phyloP scores from a whole-genome alignment of 345 rosid genomes.

The Clausena lansium region DNA sequence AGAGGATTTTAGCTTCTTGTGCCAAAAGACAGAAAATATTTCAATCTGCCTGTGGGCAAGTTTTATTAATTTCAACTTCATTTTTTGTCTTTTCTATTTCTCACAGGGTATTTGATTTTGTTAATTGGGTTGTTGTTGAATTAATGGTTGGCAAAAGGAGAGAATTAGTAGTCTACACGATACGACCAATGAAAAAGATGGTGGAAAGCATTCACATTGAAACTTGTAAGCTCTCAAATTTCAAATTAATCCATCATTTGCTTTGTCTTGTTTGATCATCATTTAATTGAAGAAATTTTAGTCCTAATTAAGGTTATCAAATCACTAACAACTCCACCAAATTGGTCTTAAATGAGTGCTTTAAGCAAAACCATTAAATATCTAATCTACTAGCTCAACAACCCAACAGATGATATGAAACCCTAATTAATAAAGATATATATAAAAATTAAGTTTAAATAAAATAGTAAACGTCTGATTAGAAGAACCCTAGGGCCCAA shows the following conservation, averaged over 20 bases:
- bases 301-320: conserved; percentile 17
- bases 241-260: conserved; percentile 1
- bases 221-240: neutral
- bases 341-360: conserved; percentile 15
- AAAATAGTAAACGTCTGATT: neutral
- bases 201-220: neutral
- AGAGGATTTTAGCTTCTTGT: conserved; percentile 7
- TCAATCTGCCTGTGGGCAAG: neutral
- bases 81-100: conserved; percentile 1
- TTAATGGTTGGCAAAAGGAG: neutral
- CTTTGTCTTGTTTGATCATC: neutral
- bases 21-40: neutral
- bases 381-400: conserved; percentile 10
- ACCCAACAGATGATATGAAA: conserved; percentile 1
- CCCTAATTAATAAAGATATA: neutral
- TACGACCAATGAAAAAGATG: neutral
- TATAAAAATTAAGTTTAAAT: neutral
- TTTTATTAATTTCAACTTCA: neutral
- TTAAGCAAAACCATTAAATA: conserved; percentile 18
- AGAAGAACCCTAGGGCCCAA: conserved; percentile 14
- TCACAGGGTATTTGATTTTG: neutral
- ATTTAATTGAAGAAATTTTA: neutral
- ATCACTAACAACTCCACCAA: conserved; percentile 42
- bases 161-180: neutral
- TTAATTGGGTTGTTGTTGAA: conserved; percentile 1